Evolutionary conservation across 225 moss, liverwort and hornwort genomes (phyloP), one percentile per base, ranked within the genome.

Genomic region (Neckera pumila): DNA sequence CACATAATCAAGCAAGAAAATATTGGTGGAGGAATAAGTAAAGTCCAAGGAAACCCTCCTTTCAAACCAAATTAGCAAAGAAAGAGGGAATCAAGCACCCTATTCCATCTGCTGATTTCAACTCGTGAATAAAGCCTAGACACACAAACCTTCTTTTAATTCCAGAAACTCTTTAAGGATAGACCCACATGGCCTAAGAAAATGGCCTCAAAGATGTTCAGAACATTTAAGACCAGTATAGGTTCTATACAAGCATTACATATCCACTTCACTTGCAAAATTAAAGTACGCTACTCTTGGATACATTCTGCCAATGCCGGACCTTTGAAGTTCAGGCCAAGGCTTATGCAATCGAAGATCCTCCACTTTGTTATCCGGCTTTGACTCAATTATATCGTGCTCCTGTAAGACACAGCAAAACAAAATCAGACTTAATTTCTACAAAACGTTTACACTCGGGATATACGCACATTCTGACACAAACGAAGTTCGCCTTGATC

Each of bases 281-380:
- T 63, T 38, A 63, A 80, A 63, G 34, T 57, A 85, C 26, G 64
- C 56, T 54, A 57, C 72, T 86, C 22, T 17, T 80, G n/a, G 40
- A 85, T 36, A 40, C 30, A 84, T n/a, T 73, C 53, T 80, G 51
- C 65, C 51, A 75, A n/a, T 34, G 36, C 72, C 65, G 16, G 73
- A 99, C 99, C 96, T 95, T 84, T 93, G 96, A 83, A 99, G 94
- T 91, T 96, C 96, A 86, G 97, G 96, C 99, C 99, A 99, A 83
- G 99, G 99, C 88, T 97, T 97, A 81, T 99, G 96, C 88, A 99
- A 91, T 84, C 99, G 96, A 84, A 99, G 93, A 93, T 99, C 99
- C 88, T 97, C 99, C 88, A 99, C 97, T 94, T 90, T 96, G 92
- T 92, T 99, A 89, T 99, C 99, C 85, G 99, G 97, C 88, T 99